These are phyloP conservation scores for Nemania diffusa DNA, from an alignment of 2,329 filamentous ascomycete genomes.

Conservation along the genomic window DNA sequence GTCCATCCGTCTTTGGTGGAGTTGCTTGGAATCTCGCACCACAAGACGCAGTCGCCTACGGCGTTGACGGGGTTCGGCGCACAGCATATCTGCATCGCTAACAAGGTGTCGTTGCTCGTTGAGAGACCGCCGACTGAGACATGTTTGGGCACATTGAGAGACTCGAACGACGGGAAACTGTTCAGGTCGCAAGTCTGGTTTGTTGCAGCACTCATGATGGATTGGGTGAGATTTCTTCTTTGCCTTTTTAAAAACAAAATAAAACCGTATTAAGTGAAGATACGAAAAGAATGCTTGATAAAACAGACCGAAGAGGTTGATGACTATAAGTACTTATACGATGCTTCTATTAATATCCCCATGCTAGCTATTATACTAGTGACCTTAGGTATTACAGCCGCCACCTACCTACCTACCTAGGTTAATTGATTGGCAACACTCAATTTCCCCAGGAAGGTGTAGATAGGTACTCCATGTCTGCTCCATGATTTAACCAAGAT, in stretches of 20 bases:
- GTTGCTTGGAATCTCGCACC: slow-evolving; percentile 21
- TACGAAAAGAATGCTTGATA: not conserved
- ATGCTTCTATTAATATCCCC: not conserved
- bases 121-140: slow-evolving; percentile 9
- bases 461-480: too few relatives aligned
- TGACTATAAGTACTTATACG: not conserved
- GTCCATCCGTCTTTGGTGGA: not conserved
- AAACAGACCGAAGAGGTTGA: not conserved
- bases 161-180: not conserved
- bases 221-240: not conserved
- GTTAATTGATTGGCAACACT: too few relatives aligned
- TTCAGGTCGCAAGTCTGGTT: slow-evolving; percentile 10
- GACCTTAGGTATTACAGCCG: not conserved
- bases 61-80: slow-evolving; percentile 21
- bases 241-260: not conserved
- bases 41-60: slow-evolving; percentile 18
- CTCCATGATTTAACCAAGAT: slow-evolving; percentile 1
- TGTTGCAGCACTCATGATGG: not conserved
- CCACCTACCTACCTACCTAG: not conserved
- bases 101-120: slow-evolving; percentile 17
- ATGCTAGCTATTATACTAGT: not conserved
- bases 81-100: slow-evolving; percentile 26
- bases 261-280: too few relatives aligned
- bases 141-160: not conserved
- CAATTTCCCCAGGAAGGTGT: too few relatives aligned